These are phyloP conservation scores for Psilocybe cubensis DNA, from an alignment of 768 basidiomycete species.

Conservation along the genomic window DNA sequence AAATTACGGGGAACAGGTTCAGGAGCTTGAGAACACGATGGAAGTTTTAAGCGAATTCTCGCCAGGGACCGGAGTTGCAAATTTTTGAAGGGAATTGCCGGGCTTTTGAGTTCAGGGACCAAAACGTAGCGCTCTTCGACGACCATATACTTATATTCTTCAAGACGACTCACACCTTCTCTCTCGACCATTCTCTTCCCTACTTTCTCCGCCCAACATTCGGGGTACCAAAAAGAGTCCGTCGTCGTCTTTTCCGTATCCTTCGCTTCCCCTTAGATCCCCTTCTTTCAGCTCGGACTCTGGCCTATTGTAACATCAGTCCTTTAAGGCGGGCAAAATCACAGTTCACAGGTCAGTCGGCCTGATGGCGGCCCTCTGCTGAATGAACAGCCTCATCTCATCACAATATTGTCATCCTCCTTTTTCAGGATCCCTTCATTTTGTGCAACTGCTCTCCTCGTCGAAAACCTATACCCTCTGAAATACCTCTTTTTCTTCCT, in stretches of 20 bases:
- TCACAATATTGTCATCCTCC: conserved; percentile 17
- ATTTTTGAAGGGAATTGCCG: conserved; percentile 54
- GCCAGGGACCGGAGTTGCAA: conserved; percentile 51
- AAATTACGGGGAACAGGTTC: background rate
- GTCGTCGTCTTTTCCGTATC: conserved; percentile 25
- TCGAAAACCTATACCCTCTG: conserved; percentile 53
- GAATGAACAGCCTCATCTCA: conserved; percentile 19
- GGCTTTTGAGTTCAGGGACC: conserved; percentile 49
- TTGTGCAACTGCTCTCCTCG: conserved; percentile 68
- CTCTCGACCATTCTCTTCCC: conserved; percentile 36
- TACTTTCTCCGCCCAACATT: conserved; percentile 29
- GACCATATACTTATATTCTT: conserved; percentile 50
- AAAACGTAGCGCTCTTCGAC: conserved; percentile 42
- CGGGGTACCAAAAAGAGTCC: conserved; percentile 54
- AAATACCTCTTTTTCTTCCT: conserved; percentile 53
- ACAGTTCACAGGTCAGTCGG: conserved; percentile 67
- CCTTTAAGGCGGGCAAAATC: conserved; percentile 73
- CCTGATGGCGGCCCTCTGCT: conserved; percentile 26
- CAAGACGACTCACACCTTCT: conserved; percentile 30
- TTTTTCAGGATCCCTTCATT: conserved; percentile 49
- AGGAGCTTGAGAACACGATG: conserved; percentile 12
- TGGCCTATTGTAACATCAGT: conserved; percentile 82
- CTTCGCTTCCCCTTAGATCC: conserved; percentile 19
- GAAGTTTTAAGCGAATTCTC: conserved; percentile 21
- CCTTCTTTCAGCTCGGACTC: conserved; percentile 39